These are phyloP conservation scores for Aspergillus spinulosporus DNA, from an alignment of 2,329 filamentous ascomycete species.

Conservation along the genomic window DNA sequence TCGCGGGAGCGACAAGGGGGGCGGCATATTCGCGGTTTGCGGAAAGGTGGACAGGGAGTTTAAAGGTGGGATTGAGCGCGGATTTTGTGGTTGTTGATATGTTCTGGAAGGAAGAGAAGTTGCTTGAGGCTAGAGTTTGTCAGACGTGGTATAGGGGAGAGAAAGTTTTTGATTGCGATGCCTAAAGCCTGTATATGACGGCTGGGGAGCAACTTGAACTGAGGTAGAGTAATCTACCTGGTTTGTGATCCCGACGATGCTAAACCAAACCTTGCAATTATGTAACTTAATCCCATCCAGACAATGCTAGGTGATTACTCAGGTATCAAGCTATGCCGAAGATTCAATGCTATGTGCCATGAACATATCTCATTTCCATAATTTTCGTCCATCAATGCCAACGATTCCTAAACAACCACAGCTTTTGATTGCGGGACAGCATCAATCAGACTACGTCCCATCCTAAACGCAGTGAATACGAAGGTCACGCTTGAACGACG, in stretches of 20 bases:
- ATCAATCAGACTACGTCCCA: too few species aligned
- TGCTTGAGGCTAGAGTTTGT: slow-evolving; percentile 42
- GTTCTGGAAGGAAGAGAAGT: slow-evolving; percentile 38
- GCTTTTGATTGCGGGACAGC: neutral
- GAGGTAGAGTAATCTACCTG: too few species aligned
- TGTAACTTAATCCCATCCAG: neutral
- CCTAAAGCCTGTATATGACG: neutral
- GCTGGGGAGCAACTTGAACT: neutral
- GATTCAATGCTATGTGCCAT: slow-evolving; percentile 1
- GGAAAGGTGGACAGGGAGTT: slow-evolving; percentile 40
- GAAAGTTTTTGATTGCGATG: slow-evolving; percentile 27
- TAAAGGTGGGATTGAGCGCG: slow-evolving; percentile 42
- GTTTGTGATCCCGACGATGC: too few species aligned
- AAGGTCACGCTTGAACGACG: neutral
- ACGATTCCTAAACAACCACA: neutral
- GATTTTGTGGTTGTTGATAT: slow-evolving; percentile 49
- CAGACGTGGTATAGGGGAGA: slow-evolving; percentile 48
- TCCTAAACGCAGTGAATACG: neutral
- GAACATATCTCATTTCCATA: neutral
- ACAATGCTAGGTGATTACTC: neutral
- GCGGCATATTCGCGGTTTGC: slow-evolving; percentile 50
- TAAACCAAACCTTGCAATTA: neutral
- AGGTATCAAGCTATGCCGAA: neutral
- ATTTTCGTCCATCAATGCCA: neutral
- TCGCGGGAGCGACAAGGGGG: slow-evolving; percentile 46